Evolutionary conservation across 495 filamentous ascomycete species (phyloP).

Genomic region (Physcia stellaris): DNA sequence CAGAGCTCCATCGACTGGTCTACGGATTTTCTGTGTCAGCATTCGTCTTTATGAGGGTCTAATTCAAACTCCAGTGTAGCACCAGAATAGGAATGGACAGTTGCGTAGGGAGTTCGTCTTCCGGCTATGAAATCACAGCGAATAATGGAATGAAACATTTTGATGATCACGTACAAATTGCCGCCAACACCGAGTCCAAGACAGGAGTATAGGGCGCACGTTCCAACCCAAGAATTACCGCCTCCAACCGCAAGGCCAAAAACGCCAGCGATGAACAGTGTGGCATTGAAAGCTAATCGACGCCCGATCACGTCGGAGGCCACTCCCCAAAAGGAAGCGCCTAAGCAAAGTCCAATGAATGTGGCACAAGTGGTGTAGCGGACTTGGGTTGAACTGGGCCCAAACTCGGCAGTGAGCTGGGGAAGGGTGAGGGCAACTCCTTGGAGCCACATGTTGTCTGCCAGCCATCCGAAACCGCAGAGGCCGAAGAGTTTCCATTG

Average conservation of each 20-base stretch:
- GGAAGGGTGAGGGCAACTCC: slow-evolving; percentile 43
- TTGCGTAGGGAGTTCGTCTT: no score
- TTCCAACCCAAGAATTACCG: slow-evolving; percentile 38
- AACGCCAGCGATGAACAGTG: slow-evolving; percentile 38
- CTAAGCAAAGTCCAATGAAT: slow-evolving; percentile 42
- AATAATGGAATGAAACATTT: no score
- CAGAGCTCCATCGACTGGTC: slow-evolving; percentile 32
- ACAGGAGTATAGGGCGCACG: slow-evolving; percentile 32
- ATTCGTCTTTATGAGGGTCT: no score
- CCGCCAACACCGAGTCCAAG: slow-evolving; percentile 47
- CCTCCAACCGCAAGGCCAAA: slow-evolving; percentile 43
- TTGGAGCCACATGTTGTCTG: slow-evolving; percentile 31
- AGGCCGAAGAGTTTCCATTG: slow-evolving; percentile 72
- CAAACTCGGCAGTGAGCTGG: slow-evolving; percentile 36
- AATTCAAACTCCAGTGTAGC: no score
- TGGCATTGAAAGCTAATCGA: slow-evolving; percentile 45
- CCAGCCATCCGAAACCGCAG: slow-evolving; percentile 71
- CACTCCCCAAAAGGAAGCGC: slow-evolving; percentile 46
- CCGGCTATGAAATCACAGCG: no score
- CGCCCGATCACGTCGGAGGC: slow-evolving; percentile 44
- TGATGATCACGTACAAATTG: slow-evolving; percentile 20
- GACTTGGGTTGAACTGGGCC: slow-evolving; percentile 30
- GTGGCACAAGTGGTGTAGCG: slow-evolving; percentile 43
- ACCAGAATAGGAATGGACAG: no score
- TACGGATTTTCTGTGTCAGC: no score